phyloP scores from a whole-genome alignment of 345 rosid species.

The Rhodomyrtus tomentosa region DNA sequence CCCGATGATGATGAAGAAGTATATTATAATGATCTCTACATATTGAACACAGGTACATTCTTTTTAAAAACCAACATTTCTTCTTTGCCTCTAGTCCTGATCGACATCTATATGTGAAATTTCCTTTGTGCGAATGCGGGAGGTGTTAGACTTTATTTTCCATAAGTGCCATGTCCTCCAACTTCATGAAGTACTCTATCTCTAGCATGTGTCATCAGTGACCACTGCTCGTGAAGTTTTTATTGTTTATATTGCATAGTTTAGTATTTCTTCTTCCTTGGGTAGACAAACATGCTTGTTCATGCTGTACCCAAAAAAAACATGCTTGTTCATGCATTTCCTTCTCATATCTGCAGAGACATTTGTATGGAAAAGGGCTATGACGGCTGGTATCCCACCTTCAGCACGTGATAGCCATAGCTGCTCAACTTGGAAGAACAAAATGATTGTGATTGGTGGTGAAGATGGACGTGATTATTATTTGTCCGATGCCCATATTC shows the following conservation, averaged over 20 bases:
- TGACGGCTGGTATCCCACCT: constrained; percentile 72
- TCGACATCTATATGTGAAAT: neutral
- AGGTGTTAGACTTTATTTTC: neutral
- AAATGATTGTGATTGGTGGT: constrained; percentile 82
- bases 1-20: constrained; percentile 46
- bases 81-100: neutral
- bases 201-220: neutral
- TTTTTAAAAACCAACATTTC: neutral
- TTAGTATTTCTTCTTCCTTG: neutral
- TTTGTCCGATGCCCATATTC: constrained; percentile 86
- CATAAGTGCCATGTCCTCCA: neutral
- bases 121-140: neutral
- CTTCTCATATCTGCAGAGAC: constrained; percentile 46
- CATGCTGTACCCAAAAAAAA: no score
- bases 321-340: neutral
- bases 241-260: neutral
- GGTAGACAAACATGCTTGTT: neutral
- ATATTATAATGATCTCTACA: constrained; percentile 80
- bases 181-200: neutral
- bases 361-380: constrained; percentile 78
- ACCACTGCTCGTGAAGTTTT: neutral
- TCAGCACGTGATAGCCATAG: constrained; percentile 94
- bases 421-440: constrained; percentile 93
- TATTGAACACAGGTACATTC: constrained; percentile 72
- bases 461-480: constrained; percentile 95